These are phyloP conservation scores for Comarum palustre DNA, from an alignment of 306 rosid species.

Conservation along the genomic window DNA sequence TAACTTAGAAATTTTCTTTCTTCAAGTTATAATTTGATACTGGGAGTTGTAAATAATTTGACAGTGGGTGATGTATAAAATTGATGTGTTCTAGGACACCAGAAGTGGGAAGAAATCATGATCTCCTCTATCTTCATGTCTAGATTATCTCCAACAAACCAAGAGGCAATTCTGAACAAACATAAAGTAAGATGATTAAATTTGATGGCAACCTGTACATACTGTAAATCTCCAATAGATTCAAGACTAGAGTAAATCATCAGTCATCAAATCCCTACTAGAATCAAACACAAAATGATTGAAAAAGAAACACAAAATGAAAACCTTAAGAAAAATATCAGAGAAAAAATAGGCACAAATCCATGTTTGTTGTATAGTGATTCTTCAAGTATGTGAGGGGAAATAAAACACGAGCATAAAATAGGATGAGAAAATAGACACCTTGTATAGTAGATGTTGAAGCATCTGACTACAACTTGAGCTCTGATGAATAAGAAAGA, in stretches of 20 bases:
- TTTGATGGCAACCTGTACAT: not conserved
- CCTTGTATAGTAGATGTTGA: not conserved
- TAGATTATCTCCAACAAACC: too few relatives aligned
- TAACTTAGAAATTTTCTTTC: too few relatives aligned
- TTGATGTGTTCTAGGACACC: too few relatives aligned
- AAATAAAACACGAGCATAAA: not conserved
- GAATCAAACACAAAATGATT: too few relatives aligned
- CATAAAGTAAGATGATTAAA: too few relatives aligned
- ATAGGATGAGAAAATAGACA: not conserved
- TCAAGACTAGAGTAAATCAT: not conserved
- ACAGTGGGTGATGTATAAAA: too few relatives aligned
- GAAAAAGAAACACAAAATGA: not conserved
- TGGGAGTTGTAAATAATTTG: too few relatives aligned
- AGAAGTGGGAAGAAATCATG: too few relatives aligned
- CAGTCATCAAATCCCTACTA: not conserved
- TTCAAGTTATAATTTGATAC: too few relatives aligned
- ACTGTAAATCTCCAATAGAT: not conserved
- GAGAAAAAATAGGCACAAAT: too few relatives aligned
- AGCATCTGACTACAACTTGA: not conserved
- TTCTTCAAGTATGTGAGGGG: not conserved
- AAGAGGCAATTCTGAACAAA: not conserved
- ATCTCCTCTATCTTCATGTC: too few relatives aligned
- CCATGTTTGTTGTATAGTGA: not conserved
- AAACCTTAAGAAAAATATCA: not conserved
- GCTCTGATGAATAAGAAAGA: not conserved